phyloP scores from a whole-genome alignment of 2,329 filamentous ascomycete species.

The Clonostachys rhizophaga region DNA sequence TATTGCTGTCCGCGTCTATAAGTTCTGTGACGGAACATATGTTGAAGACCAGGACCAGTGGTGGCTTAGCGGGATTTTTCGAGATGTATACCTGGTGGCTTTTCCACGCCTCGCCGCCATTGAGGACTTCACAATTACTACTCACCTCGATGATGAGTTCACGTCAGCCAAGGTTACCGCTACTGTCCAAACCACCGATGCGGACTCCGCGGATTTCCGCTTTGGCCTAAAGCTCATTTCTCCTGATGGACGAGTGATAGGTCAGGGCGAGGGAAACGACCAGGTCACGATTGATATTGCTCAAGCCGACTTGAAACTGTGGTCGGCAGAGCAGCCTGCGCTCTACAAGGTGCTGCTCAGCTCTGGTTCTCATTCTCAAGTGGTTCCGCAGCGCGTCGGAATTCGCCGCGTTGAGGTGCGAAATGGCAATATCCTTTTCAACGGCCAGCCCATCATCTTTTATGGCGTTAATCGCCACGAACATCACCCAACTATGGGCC shows the following conservation, averaged over 20 bases:
- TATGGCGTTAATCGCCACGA: slow-evolving; percentile 67
- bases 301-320: slow-evolving; percentile 16
- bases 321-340: slow-evolving; percentile 65
- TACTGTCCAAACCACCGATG: slow-evolving; percentile 36
- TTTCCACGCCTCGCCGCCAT: slow-evolving; percentile 47
- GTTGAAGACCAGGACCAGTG: slow-evolving; percentile 67
- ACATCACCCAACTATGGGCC: slow-evolving; percentile 59
- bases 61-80: slow-evolving; percentile 62
- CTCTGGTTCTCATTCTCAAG: slow-evolving; percentile 18
- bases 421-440: slow-evolving; percentile 55
- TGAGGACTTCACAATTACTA: slow-evolving; percentile 52
- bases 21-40: slow-evolving; percentile 63
- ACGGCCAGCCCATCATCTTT: slow-evolving; percentile 55
- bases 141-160: slow-evolving; percentile 45
- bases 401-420: slow-evolving; percentile 62
- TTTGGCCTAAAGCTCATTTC: slow-evolving; percentile 12
- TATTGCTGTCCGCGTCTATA: slow-evolving; percentile 59
- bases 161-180: slow-evolving; percentile 42
- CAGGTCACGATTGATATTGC: not conserved
- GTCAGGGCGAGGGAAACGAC: no score
- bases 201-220: slow-evolving; percentile 10
- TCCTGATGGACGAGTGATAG: not conserved
- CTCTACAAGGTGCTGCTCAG: slow-evolving; percentile 48
- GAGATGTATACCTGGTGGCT: slow-evolving; percentile 57
- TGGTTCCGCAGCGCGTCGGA: slow-evolving; percentile 51